Evolutionary conservation across 2,329 filamentous ascomycete species (phyloP).

Genomic region (Taxawa tesnikishii): DNA sequence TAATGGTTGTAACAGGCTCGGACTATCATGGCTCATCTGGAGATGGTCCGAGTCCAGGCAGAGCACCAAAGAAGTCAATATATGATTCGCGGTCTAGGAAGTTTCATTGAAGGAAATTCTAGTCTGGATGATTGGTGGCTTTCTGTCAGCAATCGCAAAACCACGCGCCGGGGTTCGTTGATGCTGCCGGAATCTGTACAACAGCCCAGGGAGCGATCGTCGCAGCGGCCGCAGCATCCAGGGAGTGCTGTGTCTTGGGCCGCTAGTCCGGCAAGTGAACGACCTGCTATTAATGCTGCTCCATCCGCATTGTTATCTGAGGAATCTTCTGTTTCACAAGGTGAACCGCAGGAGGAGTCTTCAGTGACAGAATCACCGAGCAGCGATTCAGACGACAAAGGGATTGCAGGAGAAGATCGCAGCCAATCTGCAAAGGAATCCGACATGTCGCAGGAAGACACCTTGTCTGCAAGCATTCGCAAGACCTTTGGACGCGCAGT

Average conservation of each 20-base stretch:
- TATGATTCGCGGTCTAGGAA: slow-evolving; percentile 41
- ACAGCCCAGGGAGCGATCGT: slow-evolving; percentile 7
- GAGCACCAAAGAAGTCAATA: slow-evolving; percentile 40
- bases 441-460: slow-evolving; percentile 22
- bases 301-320: no score
- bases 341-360: no score
- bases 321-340: no score
- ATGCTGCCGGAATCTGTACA: slow-evolving; percentile 7
- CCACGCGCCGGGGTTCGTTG: not conserved
- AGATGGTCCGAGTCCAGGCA: slow-evolving; percentile 40
- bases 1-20: no score
- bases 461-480: slow-evolving; percentile 13
- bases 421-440: slow-evolving; percentile 10
- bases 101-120: slow-evolving; percentile 25
- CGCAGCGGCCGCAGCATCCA: not conserved
- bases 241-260: no score
- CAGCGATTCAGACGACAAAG: slow-evolving; percentile 10
- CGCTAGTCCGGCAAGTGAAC: no score
- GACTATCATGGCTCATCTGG: slow-evolving; percentile 49
- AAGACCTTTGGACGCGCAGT: slow-evolving; percentile 30
- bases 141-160: not conserved
- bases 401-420: slow-evolving; percentile 14
- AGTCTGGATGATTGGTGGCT: not conserved
- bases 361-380: slow-evolving; percentile 6
- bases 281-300: no score